Conservation (phyloP, 2,329 filamentous ascomycete species). For the Fusarium sulawesiense region DNA sequence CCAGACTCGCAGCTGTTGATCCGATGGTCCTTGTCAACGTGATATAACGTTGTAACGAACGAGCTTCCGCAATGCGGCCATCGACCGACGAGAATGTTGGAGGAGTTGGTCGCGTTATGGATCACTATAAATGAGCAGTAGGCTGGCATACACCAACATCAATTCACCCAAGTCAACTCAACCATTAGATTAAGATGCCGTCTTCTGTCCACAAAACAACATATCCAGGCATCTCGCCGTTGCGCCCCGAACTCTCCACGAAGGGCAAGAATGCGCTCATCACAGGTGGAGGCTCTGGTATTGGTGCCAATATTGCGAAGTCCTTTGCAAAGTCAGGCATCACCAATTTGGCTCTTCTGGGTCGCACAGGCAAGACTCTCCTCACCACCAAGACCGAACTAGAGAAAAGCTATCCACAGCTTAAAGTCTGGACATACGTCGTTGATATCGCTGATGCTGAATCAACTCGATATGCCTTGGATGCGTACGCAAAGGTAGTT, state of each 20-base stretch:
- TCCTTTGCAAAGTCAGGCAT: slow-evolving; percentile 61
- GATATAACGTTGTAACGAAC: slow-evolving; percentile 11
- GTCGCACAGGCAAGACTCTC: slow-evolving; percentile 52
- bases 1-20: neutral
- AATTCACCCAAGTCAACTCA: no score
- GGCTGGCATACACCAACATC: no score
- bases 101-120: fast-evolving
- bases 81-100: no score
- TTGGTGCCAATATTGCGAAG: slow-evolving; percentile 71
- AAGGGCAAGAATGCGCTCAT: slow-evolving; percentile 66
- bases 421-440: slow-evolving; percentile 56
- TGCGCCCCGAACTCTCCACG: slow-evolving; percentile 52
- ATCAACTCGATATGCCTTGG: slow-evolving; percentile 25
- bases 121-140: no score
- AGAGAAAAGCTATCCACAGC: slow-evolving; percentile 63
- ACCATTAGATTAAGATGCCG: slow-evolving; percentile 2
- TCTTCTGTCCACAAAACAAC: slow-evolving; percentile 32
- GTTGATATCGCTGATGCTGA: slow-evolving; percentile 48
- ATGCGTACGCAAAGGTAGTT: slow-evolving; percentile 31
- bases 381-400: slow-evolving; percentile 46
- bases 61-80: neutral
- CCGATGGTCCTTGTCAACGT: slow-evolving; percentile 16
- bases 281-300: slow-evolving; percentile 71
- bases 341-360: slow-evolving; percentile 54
- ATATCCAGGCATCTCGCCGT: slow-evolving; percentile 50